These are phyloP conservation scores for Pyrus bretschneideri DNA, from an alignment of 306 rosid species.

Conservation along the genomic window DNA sequence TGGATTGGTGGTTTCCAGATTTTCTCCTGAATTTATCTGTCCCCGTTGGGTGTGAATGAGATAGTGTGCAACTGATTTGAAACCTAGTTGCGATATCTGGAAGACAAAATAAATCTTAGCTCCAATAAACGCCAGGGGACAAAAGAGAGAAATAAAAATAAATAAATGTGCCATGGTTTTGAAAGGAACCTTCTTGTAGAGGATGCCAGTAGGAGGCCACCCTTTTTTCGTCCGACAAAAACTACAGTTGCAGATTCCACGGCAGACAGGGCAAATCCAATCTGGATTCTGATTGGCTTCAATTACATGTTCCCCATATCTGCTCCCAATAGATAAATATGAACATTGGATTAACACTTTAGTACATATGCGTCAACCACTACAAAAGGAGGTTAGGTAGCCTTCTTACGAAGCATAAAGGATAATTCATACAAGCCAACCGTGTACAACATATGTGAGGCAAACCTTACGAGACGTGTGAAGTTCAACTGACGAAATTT, in stretches of 20 bases:
- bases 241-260: constrained; percentile 98
- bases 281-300: constrained; percentile 63
- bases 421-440: background rate
- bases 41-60: constrained; percentile 68
- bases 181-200: constrained; percentile 69
- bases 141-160: background rate
- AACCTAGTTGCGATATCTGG: constrained; percentile 61
- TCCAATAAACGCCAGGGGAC: background rate
- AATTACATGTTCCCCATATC: constrained; percentile 92
- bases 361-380: background rate
- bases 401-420: background rate
- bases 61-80: constrained; percentile 91
- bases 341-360: background rate
- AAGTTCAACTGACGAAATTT: background rate
- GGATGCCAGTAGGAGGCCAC: constrained; percentile 76
- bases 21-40: constrained; percentile 28
- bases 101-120: constrained; percentile 26
- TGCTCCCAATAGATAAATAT: constrained; percentile 16
- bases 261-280: constrained; percentile 87
- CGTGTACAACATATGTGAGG: background rate
- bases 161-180: background rate
- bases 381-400: background rate
- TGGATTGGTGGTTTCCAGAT: constrained; percentile 27
- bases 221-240: constrained; percentile 85
- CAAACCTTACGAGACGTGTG: background rate